Percentiles rank a stretch among this genome's conserved stretches.
Conservation (phyloP, 108 stramenopile genomes). For the Nitzschia sp. region DNA sequence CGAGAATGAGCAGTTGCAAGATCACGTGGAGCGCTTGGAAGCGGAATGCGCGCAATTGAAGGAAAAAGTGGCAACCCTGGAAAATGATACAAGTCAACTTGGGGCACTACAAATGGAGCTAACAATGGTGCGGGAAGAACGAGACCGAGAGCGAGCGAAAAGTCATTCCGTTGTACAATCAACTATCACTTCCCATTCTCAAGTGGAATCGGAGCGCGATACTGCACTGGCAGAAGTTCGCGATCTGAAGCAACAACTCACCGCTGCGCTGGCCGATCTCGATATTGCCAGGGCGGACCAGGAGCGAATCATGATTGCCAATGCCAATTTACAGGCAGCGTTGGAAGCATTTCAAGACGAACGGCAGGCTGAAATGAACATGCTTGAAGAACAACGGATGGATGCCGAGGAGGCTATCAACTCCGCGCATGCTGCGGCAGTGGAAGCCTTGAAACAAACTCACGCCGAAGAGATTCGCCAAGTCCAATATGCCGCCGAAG, state of each 20-base stretch:
- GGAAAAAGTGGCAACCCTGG: slow-evolving; percentile 46
- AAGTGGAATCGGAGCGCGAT: slow-evolving; percentile 65
- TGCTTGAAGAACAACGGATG: slow-evolving; percentile 70
- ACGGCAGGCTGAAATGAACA: slow-evolving; percentile 76
- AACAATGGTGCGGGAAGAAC: slow-evolving; percentile 78
- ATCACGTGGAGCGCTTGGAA: slow-evolving; percentile 55
- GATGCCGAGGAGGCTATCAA: slow-evolving; percentile 64
- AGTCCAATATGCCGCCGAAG: slow-evolving; percentile 61
- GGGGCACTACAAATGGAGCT: slow-evolving; percentile 75
- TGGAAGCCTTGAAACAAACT: slow-evolving; percentile 59
- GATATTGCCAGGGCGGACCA: slow-evolving; percentile 75
- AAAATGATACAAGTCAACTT: slow-evolving; percentile 56
- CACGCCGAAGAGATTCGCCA: slow-evolving; percentile 65
- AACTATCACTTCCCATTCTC: slow-evolving; percentile 43
- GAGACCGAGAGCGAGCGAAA: slow-evolving; percentile 60
- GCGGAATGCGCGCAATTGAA: slow-evolving; percentile 54
- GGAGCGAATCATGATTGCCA: slow-evolving; percentile 67
- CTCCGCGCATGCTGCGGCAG: slow-evolving; percentile 71
- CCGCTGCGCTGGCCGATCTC: slow-evolving; percentile 72
- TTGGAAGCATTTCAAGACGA: slow-evolving; percentile 86
- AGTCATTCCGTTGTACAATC: slow-evolving; percentile 43
- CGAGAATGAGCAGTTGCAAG: slow-evolving; percentile 76
- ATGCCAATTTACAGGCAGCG: slow-evolving; percentile 75
- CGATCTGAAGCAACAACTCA: slow-evolving; percentile 76
- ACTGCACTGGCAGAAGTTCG: slow-evolving; percentile 56